Conservation (phyloP, 2,329 filamentous ascomycete species). For the Coniochaeta sp. region DNA sequence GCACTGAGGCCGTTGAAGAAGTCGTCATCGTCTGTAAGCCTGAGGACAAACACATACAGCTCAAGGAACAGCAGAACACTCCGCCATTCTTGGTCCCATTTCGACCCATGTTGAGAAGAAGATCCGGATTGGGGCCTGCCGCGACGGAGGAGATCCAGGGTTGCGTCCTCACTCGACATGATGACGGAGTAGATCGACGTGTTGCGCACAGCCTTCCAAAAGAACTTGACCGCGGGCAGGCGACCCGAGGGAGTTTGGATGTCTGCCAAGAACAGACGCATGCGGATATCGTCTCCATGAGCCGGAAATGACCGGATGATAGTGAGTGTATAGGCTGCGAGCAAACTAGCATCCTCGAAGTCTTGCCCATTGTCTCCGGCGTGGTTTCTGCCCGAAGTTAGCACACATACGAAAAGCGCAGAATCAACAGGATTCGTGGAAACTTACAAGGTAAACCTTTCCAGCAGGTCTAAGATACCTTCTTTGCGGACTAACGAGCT, state of each 20-base stretch:
- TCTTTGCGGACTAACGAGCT: constrained; percentile 66
- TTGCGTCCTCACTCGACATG: constrained; percentile 18
- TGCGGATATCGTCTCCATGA: constrained; percentile 80
- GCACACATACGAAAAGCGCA: constrained; percentile 9
- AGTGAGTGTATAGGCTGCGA: constrained; percentile 82
- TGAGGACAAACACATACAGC: constrained; percentile 85
- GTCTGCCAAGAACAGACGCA: constrained; percentile 83
- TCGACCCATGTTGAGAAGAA: constrained; percentile 14
- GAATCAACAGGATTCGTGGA: too few relatives aligned
- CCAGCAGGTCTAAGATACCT: constrained; percentile 59
- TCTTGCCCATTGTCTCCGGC: constrained; percentile 20
- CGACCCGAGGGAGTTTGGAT: constrained; percentile 35
- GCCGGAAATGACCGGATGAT: constrained; percentile 78
- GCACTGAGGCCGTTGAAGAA: constrained; percentile 59
- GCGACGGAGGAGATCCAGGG: constrained; percentile 20
- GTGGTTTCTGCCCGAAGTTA: constrained; percentile 17
- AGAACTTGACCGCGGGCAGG: constrained; percentile 68
- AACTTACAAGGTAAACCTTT: constrained; percentile 30
- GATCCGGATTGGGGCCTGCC: constrained; percentile 6
- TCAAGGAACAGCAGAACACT: constrained; percentile 87
- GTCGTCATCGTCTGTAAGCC: constrained; percentile 93
- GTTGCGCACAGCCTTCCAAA: constrained; percentile 60
- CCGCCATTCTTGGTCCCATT: constrained; percentile 68
- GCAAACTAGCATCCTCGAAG: constrained; percentile 57
- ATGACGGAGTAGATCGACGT: constrained; percentile 32